phyloP scores from a whole-genome alignment of 2,329 filamentous ascomycete species.

The Harringtonia lauricola region DNA sequence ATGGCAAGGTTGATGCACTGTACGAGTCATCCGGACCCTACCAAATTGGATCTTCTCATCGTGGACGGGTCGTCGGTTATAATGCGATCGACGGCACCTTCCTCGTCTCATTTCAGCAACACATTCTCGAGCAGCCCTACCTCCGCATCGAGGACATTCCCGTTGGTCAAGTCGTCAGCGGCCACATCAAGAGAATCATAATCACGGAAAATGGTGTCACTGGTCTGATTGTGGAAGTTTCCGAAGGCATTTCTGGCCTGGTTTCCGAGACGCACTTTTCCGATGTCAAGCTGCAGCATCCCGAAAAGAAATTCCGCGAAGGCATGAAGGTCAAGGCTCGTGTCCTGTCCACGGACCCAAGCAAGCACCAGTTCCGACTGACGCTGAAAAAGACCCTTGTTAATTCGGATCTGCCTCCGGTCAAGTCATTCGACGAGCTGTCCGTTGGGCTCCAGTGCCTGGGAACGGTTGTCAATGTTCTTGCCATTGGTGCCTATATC shows the following conservation, averaged over 20 bases:
- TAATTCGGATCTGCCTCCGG: conserved; percentile 73
- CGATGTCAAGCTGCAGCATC: conserved; percentile 78
- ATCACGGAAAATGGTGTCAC: conserved; percentile 67
- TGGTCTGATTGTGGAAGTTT: conserved; percentile 72
- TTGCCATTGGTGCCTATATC: conserved; percentile 70
- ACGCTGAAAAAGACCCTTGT: conserved; percentile 92
- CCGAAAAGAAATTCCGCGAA: conserved; percentile 91
- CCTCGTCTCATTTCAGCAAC: conserved; percentile 73
- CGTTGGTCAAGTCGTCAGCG: conserved; percentile 69
- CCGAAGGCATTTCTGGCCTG: conserved; percentile 80
- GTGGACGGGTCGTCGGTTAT: conserved; percentile 74
- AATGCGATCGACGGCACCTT: conserved; percentile 80
- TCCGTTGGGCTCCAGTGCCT: conserved; percentile 65
- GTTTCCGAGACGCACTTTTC: conserved; percentile 82
- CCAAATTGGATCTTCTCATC: conserved; percentile 67
- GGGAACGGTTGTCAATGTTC: conserved; percentile 77
- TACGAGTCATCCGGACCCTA: conserved; percentile 68
- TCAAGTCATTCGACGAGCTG: conserved; percentile 68
- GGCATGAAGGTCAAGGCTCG: conserved; percentile 75
- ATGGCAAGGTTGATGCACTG: conserved; percentile 77
- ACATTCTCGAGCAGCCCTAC: conserved; percentile 75
- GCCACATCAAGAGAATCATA: conserved; percentile 74
- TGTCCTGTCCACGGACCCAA: conserved; percentile 67
- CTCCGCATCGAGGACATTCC: conserved; percentile 85
- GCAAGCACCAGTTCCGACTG: conserved; percentile 69